Evolutionary conservation across 1,139 yeast species (phyloP).

Genomic region (Meyerozyma elateridarum): DNA sequence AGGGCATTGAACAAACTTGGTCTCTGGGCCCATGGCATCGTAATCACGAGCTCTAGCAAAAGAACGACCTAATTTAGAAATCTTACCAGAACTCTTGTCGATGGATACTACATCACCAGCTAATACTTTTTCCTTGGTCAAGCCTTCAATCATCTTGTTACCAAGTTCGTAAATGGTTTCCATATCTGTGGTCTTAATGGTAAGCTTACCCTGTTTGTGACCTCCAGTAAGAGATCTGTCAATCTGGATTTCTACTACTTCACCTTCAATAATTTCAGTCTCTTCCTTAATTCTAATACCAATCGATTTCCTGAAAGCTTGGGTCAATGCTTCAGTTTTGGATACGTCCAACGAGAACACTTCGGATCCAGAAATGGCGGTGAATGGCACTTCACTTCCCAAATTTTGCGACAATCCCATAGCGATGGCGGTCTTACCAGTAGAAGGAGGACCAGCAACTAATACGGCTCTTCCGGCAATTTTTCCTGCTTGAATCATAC

Average conservation of each 20-base stretch:
- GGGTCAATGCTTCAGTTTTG: constrained; percentile 93
- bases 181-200: constrained; percentile 98
- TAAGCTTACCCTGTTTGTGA: constrained; percentile 94
- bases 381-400: constrained; percentile 91
- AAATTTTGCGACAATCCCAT: constrained; percentile 91
- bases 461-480: constrained; percentile 97
- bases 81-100: constrained; percentile 93
- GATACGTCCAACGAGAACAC: constrained; percentile 85
- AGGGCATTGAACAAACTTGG: constrained; percentile 96
- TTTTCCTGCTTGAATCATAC: constrained; percentile 89
- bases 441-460: constrained; percentile 97
- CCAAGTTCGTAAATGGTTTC: constrained; percentile 97
- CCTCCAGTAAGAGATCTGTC: constrained; percentile 97
- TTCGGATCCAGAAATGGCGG: constrained; percentile 92
- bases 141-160: constrained; percentile 93
- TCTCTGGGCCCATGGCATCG: constrained; percentile 99
- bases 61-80: constrained; percentile 90
- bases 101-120: constrained; percentile 97
- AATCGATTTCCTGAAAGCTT: constrained; percentile 91
- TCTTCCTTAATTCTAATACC: constrained; percentile 96
- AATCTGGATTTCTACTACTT: constrained; percentile 96
- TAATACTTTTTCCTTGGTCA: constrained; percentile 89
- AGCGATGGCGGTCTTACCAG: constrained; percentile 98
- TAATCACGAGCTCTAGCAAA: constrained; percentile 95
- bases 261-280: constrained; percentile 96